phyloP scores from a whole-genome alignment of 1,139 yeast species.

The Candida sojae region DNA sequence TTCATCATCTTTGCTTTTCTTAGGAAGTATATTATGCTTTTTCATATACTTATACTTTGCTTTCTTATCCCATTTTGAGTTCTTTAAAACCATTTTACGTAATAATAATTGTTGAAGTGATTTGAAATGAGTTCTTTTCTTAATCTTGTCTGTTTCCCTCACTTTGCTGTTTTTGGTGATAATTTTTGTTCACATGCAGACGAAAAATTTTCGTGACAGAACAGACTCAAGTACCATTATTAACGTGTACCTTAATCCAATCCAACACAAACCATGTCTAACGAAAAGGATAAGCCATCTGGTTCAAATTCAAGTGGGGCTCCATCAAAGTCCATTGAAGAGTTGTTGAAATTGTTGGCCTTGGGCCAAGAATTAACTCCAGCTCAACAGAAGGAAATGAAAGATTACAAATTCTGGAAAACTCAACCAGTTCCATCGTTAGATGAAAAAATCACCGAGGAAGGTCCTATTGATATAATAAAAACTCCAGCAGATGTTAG shows the following conservation, averaged over 20 bases:
- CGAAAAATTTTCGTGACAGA: neutral
- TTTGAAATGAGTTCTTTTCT: too few relatives aligned
- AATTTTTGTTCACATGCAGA: too few relatives aligned
- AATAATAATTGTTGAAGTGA: too few relatives aligned
- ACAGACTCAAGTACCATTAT: neutral
- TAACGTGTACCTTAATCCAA: too few relatives aligned
- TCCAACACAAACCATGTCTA: conserved; percentile 1
- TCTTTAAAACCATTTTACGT: conserved; percentile 40
- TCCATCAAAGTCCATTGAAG: conserved; percentile 39
- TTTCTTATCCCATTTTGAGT: conserved; percentile 48
- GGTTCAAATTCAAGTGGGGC: conserved; percentile 3
- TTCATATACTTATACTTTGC: conserved; percentile 41
- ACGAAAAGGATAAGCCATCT: neutral
- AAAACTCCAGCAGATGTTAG: conserved; percentile 76
- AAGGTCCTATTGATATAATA: conserved; percentile 77
- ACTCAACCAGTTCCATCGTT: conserved; percentile 92
- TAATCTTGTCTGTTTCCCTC: too few relatives aligned
- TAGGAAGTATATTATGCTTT: conserved; percentile 39
- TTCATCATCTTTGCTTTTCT: conserved; percentile 9
- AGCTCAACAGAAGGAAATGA: conserved; percentile 66
- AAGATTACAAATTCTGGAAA: conserved; percentile 95
- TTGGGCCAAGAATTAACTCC: conserved; percentile 57
- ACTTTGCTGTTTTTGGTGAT: too few relatives aligned
- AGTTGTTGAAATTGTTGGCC: conserved; percentile 49
- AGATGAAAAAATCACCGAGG: conserved; percentile 63